Evolutionary conservation across 768 basidiomycete genomes (phyloP), one percentile per base, ranked within the genome.

Genomic region (Suillus discolor): DNA sequence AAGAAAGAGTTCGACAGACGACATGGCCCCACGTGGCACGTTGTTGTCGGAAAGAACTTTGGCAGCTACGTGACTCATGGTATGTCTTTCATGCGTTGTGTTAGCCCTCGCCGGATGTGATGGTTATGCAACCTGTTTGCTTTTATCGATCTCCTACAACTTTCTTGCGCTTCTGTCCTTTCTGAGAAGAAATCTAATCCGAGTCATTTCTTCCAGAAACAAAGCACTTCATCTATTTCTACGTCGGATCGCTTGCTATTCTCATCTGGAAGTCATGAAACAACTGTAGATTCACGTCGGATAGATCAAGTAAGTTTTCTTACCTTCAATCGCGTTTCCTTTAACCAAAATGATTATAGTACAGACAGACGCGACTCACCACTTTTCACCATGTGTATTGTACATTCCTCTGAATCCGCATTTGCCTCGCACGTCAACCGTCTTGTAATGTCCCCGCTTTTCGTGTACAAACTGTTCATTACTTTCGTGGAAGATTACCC

Each of bases 141-240:
- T 25, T 59, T 59, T 39, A 59, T 41, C 57, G 57, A 59, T 59
- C 57, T 59, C 23, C 38, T 25, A 25, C 36, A 57, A 57, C 15
- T 57, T 57, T 57, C n/a, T 57, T 39, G n/a, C 38, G 36, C 57
- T 64, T 55, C 5, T 31, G 25, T 25, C 25, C 6, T 13, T 51
- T 39, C 28, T 28, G 15, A 23, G 39, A 47, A 39, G 51, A 39
- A 31, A 54, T 55, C 12, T 38, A 12, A 66, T 45, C 68, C 72
- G 61, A 71, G 59, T 51, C 60, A 45, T 28, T 51, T 49, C 62
- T 63, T 63, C 38, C 78, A 97, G 96, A 98, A 86, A 97, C 95
- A 69, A 96, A 96, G 79, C 92, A 97, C 77, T 99, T 99, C 81
- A 96, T 99, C 82, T 99, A 99, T 85, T 97, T 97, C 81, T 98